These are phyloP conservation scores for Colletotrichum somersetense DNA, from an alignment of 2,329 filamentous ascomycete species.

Conservation along the genomic window DNA sequence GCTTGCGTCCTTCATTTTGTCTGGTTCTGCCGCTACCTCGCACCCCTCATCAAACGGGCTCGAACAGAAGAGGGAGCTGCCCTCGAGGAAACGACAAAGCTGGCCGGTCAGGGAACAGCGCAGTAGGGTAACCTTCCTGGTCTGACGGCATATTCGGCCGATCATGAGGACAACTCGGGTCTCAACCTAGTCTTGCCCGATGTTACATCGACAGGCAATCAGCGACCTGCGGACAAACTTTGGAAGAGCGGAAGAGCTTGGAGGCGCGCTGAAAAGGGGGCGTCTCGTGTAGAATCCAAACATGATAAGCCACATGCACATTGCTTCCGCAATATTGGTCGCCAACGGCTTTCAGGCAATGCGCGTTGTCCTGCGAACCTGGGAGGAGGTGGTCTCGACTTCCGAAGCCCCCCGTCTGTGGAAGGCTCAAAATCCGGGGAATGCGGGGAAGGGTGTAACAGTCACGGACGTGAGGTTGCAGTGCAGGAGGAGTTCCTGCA, in stretches of 20 bases:
- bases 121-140: not conserved
- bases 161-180: constrained; percentile 4
- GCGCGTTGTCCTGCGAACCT: not conserved
- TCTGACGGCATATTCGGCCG: not conserved
- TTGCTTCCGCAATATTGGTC: not conserved
- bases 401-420: not conserved
- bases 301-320: not conserved
- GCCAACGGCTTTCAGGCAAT: not conserved
- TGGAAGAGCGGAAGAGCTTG: not conserved
- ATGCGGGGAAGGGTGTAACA: constrained; percentile 21
- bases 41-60: not conserved
- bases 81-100: not conserved
- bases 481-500: constrained; percentile 33
- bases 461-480: constrained; percentile 19
- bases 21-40: not conserved
- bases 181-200: not conserved
- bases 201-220: not conserved
- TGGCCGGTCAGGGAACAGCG: not conserved
- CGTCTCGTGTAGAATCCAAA: not conserved
- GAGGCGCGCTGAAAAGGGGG: not conserved
- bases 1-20: not conserved
- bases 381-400: not conserved
- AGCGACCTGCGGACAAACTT: not conserved
- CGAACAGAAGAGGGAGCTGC: not conserved
- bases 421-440: constrained; percentile 30